Base-by-base conservation (phyloP, 2,329 filamentous ascomycete species). In the Fusarium tjaetaba region DNA sequence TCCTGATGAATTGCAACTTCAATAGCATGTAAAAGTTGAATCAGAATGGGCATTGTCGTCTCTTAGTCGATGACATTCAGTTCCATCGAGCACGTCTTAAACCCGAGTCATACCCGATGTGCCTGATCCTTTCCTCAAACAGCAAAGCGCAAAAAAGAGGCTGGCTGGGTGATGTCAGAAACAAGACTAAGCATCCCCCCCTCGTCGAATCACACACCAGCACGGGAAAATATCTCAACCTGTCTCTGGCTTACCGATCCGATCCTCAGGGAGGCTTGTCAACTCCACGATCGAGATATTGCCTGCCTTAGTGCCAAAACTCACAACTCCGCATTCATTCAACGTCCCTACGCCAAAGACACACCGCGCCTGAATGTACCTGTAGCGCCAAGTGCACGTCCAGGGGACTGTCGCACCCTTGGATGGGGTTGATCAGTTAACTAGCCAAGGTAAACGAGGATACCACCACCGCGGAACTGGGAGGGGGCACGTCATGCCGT, bases 261-360 rank as follows among this genome's bases (percentile, higher is more conserved):
- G 65, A 65, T 70, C 41, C 16, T 59, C 38, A 70, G 59, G 46
- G 52, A 49, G 38, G 59, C 59, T 60, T 65, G 66, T 45, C 59
- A 70, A 65, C 67, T 70, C 52, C 59, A 55, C 66, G 67, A 70
- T 70, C 67, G 66, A 53, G 52, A 26, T n/a, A 39, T 34, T 36
- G n/a, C 16, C 20, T 36, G n/a, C 16, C 20, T 48, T 70, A 70
- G 66, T 26, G 67, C n/a, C n/a, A n/a, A 32, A 52, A 13, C 55
- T 65, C 48, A 42, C 32, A 10, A 10, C 34, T 42, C n/a, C 30
- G 30, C n/a, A 52, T 36, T 26, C n/a, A 52, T 36, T 26, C n/a
- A 36, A 22, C 18, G n/a, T 52, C 30, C 32, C 49, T 36, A 26
- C 49, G 49, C 49, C 32, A 18, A 24, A 34, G 38, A 45, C 38